Base-by-base conservation (phyloP, 768 basidiomycete species). In the Candolleomyces efflorescens region DNA sequence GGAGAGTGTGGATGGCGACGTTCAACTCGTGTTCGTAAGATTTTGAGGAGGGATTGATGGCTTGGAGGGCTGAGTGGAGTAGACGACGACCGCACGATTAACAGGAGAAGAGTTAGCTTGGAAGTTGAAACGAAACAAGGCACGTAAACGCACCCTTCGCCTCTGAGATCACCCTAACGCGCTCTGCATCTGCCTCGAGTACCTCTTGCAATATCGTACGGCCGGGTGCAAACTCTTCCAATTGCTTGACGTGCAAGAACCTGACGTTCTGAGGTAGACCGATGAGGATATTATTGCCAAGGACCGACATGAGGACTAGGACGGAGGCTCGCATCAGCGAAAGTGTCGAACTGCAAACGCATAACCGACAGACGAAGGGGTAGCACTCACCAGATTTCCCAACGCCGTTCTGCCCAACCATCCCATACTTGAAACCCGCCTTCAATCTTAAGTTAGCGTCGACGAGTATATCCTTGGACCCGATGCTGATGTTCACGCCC, bases 351-450 rank as follows among this genome's bases (percentile, higher is more conserved):
- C 27, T 4, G 27, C 27, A 9, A 27, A 27, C 9, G 27, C 27
- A 27, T 9, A 27, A 27, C 27, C 3, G 27, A 27, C 9, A 7
- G 32, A 32, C 6, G 7, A 32, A 32, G 11, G 46, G 55, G 2
- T 13, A n/a, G 5, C 15, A 61, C 65, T 46, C 49, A 78, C 76
- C 78, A 13, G 79, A 80, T 63, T 84, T 84, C 10, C 82, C 83
- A 17, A 76, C 73, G 2, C 83, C 83, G 64, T 83, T 82, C 54
- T 82, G 72, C 13, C 83, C 85, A 6, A 84, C 71, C 54, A 87
- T 73, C 26, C 75, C 80, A 67, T 83, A 83, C 23, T 75, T 74
- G 3, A 78, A 77, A 10, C 79, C 75, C 24, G 70, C 69, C 52
- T 82, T 80, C 13, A 88, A 65, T 57, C 76, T 69, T n/a, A 88